Percentiles rank a stretch among this genome's conserved stretches.
phyloP scores from a whole-genome alignment of 352 stramenopile species.

The Phytophthora litchii region DNA sequence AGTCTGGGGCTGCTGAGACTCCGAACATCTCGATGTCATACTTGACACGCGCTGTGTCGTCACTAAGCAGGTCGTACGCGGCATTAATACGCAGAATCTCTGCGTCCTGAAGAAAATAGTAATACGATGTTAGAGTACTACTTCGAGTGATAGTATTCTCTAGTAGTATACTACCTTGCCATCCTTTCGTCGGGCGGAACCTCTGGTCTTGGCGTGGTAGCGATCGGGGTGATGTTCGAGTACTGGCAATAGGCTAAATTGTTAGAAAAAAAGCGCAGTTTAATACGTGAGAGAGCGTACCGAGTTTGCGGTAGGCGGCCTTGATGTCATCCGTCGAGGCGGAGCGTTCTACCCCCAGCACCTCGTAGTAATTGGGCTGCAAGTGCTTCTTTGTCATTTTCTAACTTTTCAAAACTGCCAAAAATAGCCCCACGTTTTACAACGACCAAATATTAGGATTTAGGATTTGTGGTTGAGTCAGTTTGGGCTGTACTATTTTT shows the following conservation, averaged over 20 bases:
- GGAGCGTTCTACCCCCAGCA: constrained; percentile 65
- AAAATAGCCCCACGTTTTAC: constrained; percentile 16
- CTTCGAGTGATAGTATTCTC: neutral
- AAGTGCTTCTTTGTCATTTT: constrained; percentile 23
- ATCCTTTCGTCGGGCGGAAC: constrained; percentile 31
- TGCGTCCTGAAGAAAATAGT: constrained; percentile 31
- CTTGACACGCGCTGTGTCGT: constrained; percentile 51
- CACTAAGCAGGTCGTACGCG: constrained; percentile 72
- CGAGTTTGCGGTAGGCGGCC: constrained; percentile 74
- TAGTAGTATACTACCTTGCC: constrained; percentile 31
- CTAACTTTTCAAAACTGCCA: neutral
- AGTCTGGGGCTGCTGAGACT: constrained; percentile 46
- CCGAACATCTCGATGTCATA: constrained; percentile 82
- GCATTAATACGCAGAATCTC: constrained; percentile 76
- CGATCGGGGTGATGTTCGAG: constrained; percentile 79
- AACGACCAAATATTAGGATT: neutral
- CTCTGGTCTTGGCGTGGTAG: constrained; percentile 37
- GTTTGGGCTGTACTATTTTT: constrained; percentile 37
- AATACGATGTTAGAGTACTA: constrained; percentile 1
- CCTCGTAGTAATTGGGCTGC: constrained; percentile 61
- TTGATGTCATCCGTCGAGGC: constrained; percentile 79
- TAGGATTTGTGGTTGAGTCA: constrained; percentile 15
- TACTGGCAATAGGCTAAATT: constrained; percentile 33
- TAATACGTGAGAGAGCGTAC: constrained; percentile 28
- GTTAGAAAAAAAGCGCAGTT: neutral